Conservation (phyloP, 495 filamentous ascomycete species). For the Glonium stellatum region DNA sequence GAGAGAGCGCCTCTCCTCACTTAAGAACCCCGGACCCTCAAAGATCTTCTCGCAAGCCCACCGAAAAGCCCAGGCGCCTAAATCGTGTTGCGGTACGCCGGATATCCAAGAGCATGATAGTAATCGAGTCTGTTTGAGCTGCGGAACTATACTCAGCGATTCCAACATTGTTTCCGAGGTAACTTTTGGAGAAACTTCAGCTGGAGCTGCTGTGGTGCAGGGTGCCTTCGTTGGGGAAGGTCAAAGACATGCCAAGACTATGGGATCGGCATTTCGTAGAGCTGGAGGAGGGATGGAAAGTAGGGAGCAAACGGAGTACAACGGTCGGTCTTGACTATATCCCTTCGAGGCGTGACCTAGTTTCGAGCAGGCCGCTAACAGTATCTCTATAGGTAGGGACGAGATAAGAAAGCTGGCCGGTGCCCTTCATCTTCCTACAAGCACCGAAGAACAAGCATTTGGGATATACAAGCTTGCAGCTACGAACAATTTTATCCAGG, state of each 20-base stretch:
- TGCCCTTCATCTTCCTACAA: constrained; percentile 46
- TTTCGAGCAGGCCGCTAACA: background rate
- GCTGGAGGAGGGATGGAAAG: constrained; percentile 50
- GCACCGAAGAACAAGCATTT: constrained; percentile 54
- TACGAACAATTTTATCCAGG: constrained; percentile 75
- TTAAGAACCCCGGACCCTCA: background rate
- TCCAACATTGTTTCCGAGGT: constrained; percentile 87
- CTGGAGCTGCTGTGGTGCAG: constrained; percentile 84
- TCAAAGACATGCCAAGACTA: constrained; percentile 60
- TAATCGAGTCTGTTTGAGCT: constrained; percentile 62
- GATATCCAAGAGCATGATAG: constrained; percentile 8
- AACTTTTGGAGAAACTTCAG: constrained; percentile 73
- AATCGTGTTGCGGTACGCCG: constrained; percentile 13
- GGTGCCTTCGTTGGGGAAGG: constrained; percentile 79
- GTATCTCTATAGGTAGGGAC: constrained; percentile 5
- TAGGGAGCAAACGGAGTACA: constrained; percentile 64
- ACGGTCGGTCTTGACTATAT: constrained; percentile 39
- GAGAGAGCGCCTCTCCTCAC: background rate
- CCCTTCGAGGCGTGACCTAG: too few relatives aligned
- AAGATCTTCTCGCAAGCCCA: background rate
- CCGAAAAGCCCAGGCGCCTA: background rate
- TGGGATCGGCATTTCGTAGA: constrained; percentile 51
- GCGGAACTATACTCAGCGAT: constrained; percentile 67
- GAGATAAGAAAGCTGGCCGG: constrained; percentile 26
- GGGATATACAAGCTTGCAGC: constrained; percentile 73